These are phyloP conservation scores for Suhomyces xylopsoci DNA, from an alignment of 805 yeast species.

Conservation along the genomic window DNA sequence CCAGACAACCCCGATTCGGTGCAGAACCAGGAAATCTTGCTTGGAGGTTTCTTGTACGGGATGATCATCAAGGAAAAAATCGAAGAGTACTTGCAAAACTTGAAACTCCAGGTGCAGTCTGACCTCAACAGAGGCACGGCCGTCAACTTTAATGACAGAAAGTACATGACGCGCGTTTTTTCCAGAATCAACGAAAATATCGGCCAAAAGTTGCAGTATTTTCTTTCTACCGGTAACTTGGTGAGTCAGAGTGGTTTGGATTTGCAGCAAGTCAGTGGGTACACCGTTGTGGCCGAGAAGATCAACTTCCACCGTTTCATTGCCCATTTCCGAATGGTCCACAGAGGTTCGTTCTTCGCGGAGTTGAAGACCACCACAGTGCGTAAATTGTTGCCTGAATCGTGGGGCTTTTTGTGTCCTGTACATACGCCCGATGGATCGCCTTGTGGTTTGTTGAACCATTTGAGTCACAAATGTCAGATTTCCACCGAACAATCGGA, in stretches of 20 bases:
- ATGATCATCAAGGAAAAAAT: conserved; percentile 95
- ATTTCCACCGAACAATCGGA: conserved; percentile 77
- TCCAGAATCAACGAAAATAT: conserved; percentile 84
- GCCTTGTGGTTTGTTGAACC: conserved; percentile 97
- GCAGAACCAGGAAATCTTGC: conserved; percentile 93
- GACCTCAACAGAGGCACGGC: conserved; percentile 80
- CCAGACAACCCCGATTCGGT: conserved; percentile 99
- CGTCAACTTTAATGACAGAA: conserved; percentile 78
- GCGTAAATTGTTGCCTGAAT: conserved; percentile 91
- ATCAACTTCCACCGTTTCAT: conserved; percentile 95
- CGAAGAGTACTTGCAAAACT: conserved; percentile 81
- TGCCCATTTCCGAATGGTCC: conserved; percentile 99
- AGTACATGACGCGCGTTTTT: conserved; percentile 78
- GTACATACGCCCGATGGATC: conserved; percentile 99
- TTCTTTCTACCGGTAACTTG: conserved; percentile 93
- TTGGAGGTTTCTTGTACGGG: conserved; percentile 95
- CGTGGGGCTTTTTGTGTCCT: conserved; percentile 99
- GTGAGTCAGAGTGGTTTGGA: conserved; percentile 97
- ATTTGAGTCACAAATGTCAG: conserved; percentile 91
- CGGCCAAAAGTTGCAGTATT: conserved; percentile 91
- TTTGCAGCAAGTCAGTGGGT: conserved; percentile 96
- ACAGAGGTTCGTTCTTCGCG: conserved; percentile 98
- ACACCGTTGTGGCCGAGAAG: conserved; percentile 97
- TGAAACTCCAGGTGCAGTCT: conserved; percentile 69
- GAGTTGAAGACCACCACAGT: conserved; percentile 97